These are phyloP conservation scores for Claviceps sp. DNA, from an alignment of 2,329 filamentous ascomycete genomes.

Conservation along the genomic window DNA sequence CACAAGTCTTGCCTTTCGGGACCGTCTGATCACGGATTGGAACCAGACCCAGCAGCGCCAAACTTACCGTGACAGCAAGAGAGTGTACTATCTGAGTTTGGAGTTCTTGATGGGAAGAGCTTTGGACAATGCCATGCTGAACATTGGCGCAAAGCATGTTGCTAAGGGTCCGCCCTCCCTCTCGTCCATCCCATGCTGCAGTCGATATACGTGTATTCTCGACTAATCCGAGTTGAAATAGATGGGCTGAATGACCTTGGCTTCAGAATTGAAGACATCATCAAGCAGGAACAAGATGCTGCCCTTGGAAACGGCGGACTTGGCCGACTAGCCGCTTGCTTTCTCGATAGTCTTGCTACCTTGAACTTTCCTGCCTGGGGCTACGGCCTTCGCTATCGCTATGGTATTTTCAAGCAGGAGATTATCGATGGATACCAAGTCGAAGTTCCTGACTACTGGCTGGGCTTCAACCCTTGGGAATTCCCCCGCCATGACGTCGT, in stretches of 20 bases:
- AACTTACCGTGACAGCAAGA: conserved; percentile 80
- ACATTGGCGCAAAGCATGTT: conserved; percentile 74
- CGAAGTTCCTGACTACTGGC: conserved; percentile 96
- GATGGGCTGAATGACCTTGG: conserved; percentile 79
- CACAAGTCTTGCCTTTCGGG: conserved; percentile 81
- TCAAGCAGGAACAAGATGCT: conserved; percentile 89
- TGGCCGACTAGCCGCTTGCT: conserved; percentile 87
- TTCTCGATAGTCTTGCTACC: conserved; percentile 89
- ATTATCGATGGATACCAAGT: conserved; percentile 97
- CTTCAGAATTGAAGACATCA: conserved; percentile 93
- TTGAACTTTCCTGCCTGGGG: conserved; percentile 96
- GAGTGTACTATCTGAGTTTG: conserved; percentile 91
- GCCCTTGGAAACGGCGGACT: conserved; percentile 93
- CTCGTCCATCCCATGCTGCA: neutral
- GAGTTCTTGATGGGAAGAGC: conserved; percentile 97
- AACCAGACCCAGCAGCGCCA: conserved; percentile 97
- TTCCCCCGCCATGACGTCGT: conserved; percentile 92
- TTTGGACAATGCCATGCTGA: conserved; percentile 97
- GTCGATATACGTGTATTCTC: neutral
- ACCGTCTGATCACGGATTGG: conserved; percentile 89
- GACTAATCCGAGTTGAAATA: conserved; percentile 20
- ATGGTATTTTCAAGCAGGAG: conserved; percentile 99
- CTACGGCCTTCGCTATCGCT: conserved; percentile 88
- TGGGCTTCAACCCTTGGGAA: conserved; percentile 99
- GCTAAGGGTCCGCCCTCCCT: conserved; percentile 52